A percentile compares a stretch with the other conserved stretches of the same genome.
These are phyloP conservation scores for Agaricus subrufescens DNA, from an alignment of 768 basidiomycete genomes.

Conservation along the genomic window DNA sequence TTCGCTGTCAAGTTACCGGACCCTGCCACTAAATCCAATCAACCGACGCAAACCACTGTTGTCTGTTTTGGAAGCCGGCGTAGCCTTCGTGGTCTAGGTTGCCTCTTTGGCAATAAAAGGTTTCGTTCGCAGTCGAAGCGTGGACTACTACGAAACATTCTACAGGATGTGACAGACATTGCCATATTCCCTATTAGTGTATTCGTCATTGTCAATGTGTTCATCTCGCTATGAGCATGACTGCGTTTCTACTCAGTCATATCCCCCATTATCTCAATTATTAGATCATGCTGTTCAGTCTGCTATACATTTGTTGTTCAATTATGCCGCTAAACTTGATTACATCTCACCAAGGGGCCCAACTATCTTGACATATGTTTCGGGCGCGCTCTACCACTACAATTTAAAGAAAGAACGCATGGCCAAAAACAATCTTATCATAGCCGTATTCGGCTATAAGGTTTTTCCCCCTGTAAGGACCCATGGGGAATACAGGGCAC, in stretches of 20 bases:
- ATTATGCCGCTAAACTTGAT: too few species aligned
- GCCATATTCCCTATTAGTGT: conserved; percentile 37
- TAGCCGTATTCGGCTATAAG: too few species aligned
- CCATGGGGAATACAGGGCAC: too few species aligned
- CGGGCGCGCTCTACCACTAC: too few species aligned
- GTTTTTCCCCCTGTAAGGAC: too few species aligned
- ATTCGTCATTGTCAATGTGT: conserved; percentile 31
- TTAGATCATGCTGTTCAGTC: too few species aligned
- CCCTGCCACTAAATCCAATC: background rate
- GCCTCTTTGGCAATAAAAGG: background rate
- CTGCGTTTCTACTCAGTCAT: background rate
- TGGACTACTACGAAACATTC: conserved; percentile 23
- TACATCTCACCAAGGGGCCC: too few species aligned
- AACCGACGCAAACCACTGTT: background rate
- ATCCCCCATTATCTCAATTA: background rate
- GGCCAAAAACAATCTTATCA: too few species aligned
- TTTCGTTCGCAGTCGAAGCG: background rate
- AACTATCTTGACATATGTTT: too few species aligned
- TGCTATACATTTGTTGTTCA: too few species aligned
- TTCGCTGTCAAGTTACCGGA: conserved; percentile 5
- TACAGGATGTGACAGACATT: conserved; percentile 37
- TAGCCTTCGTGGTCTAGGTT: conserved; percentile 5
- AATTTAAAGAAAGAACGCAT: too few species aligned
- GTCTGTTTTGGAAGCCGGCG: conserved; percentile 1
- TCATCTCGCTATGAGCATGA: conserved; percentile 8